These are phyloP conservation scores for Wickerhamomyces subpelliculosus DNA, from an alignment of 805 yeast species.

Conservation along the genomic window DNA sequence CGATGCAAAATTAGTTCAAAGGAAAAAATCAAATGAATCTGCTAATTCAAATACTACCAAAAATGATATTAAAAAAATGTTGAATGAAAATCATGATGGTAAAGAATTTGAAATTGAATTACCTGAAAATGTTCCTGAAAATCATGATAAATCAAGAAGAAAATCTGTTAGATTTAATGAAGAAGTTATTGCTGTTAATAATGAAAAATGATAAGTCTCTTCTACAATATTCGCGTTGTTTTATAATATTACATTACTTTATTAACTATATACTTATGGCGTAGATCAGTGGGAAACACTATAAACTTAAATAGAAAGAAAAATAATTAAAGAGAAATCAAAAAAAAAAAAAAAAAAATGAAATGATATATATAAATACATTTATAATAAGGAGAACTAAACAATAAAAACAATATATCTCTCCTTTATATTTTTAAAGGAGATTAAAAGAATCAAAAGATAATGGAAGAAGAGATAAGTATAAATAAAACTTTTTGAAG, in stretches of 20 bases:
- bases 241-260: too few relatives aligned
- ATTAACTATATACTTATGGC: too few relatives aligned
- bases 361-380: neutral
- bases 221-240: too few relatives aligned
- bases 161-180: slow-evolving; percentile 64
- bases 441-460: too few relatives aligned
- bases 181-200: slow-evolving; percentile 43
- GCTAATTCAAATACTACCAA: slow-evolving; percentile 15
- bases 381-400: neutral
- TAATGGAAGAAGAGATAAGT: too few relatives aligned
- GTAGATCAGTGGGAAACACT: too few relatives aligned
- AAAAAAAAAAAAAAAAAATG: neutral
- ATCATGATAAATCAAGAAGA: slow-evolving; percentile 37
- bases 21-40: slow-evolving; percentile 37
- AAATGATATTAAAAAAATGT: slow-evolving; percentile 39
- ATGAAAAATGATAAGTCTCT: slow-evolving; percentile 22
- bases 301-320: neutral
- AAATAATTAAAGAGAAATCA: neutral
- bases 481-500: too few relatives aligned
- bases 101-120: slow-evolving; percentile 42
- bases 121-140: slow-evolving; percentile 33
- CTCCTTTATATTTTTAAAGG: too few relatives aligned
- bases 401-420: neutral
- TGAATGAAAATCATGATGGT: slow-evolving; percentile 29
- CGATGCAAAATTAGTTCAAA: slow-evolving; percentile 39